Evolutionary conservation across 2,329 filamentous ascomycete species (phyloP).

Genomic region (Exophiala phaeomuriformis): DNA sequence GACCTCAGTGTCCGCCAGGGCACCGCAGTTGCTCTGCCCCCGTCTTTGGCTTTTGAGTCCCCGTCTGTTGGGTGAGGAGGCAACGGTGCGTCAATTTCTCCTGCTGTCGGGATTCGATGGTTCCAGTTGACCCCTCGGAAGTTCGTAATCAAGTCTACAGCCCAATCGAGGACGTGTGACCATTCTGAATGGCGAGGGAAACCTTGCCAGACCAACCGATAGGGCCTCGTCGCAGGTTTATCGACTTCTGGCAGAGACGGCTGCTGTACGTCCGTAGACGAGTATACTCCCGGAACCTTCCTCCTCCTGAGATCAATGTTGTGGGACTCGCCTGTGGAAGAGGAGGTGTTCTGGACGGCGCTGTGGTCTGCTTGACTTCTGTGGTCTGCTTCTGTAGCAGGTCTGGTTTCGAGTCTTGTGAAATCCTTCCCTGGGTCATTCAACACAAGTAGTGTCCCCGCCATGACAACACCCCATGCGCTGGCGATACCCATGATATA

Average conservation of each 20-base stretch:
- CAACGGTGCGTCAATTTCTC: conserved; percentile 30
- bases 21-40: conserved; percentile 17
- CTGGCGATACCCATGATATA: conserved; percentile 50
- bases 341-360: not conserved
- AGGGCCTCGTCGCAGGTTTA: conserved; percentile 4
- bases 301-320: conserved; percentile 4
- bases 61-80: conserved; percentile 29
- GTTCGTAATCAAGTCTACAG: conserved; percentile 49
- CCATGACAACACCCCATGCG: conserved; percentile 50
- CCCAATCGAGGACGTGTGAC: conserved; percentile 56
- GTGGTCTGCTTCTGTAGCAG: conserved; percentile 11
- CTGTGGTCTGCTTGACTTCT: conserved; percentile 3
- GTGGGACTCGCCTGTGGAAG: not conserved
- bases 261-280: conserved; percentile 8
- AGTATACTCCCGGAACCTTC: conserved; percentile 7
- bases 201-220: conserved; percentile 18
- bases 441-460: conserved; percentile 46
- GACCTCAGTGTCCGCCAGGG: conserved; percentile 6
- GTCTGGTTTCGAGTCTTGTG: conserved; percentile 45
- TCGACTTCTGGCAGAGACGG: not conserved
- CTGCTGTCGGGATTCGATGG: conserved; percentile 46
- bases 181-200: conserved; percentile 38
- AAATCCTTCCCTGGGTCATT: conserved; percentile 52
- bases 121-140: conserved; percentile 57
- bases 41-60: conserved; percentile 16